These are phyloP conservation scores for Microdochium nivale DNA, from an alignment of 2,329 filamentous ascomycete genomes.

Conservation along the genomic window DNA sequence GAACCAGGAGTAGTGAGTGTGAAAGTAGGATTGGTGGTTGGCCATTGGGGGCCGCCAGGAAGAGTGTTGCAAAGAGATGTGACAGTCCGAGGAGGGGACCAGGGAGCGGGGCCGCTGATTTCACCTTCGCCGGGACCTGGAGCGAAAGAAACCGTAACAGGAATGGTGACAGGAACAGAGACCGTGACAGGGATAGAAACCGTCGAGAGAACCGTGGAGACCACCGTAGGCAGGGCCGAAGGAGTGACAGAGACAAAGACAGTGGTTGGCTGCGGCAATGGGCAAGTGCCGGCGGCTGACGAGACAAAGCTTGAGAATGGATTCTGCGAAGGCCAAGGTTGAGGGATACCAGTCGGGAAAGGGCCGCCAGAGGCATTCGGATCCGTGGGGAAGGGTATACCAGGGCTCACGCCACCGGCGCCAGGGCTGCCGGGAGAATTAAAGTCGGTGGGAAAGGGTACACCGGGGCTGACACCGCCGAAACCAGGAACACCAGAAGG, in stretches of 20 bases:
- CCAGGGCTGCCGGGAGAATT: neutral
- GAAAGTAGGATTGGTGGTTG: neutral
- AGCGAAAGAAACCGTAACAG: neutral
- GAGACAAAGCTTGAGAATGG: neutral
- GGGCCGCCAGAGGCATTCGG: neutral
- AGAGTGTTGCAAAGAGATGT: neutral
- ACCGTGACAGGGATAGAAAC: constrained; percentile 2
- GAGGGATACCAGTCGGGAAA: neutral
- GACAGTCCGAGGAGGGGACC: neutral
- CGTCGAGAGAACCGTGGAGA: constrained; percentile 21
- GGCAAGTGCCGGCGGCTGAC: neutral
- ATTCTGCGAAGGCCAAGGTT: neutral
- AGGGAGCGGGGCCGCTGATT: neutral
- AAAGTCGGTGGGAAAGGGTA: neutral
- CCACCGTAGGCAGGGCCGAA: constrained; percentile 16
- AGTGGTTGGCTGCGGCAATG: constrained; percentile 20
- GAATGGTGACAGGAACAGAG: constrained; percentile 1
- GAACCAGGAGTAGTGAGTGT: neutral
- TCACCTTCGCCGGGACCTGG: neutral
- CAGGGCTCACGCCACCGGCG: neutral
- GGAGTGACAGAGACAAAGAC: constrained; percentile 39
- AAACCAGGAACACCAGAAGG: neutral
- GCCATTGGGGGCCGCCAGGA: neutral
- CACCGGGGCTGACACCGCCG: neutral
- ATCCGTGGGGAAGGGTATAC: neutral